Conservation (phyloP, 352 stramenopile genomes). For the Bremia lactucae region DNA sequence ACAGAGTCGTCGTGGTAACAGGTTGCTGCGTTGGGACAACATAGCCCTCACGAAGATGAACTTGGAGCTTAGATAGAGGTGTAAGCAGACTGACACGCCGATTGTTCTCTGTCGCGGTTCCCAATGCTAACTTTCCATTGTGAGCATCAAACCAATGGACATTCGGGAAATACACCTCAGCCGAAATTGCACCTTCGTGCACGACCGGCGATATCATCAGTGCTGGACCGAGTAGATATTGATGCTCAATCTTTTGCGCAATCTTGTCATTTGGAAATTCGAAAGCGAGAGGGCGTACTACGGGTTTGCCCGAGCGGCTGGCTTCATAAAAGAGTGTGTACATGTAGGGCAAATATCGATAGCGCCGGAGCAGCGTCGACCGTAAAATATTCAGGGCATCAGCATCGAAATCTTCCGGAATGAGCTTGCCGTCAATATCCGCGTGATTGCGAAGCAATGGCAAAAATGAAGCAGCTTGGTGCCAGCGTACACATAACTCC, state of each 20-base stretch:
- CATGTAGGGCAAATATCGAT: slow-evolving; percentile 73
- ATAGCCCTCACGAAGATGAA: slow-evolving; percentile 53
- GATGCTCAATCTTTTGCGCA: slow-evolving; percentile 33
- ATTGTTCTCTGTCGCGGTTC: slow-evolving; percentile 1
- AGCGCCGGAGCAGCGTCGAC: slow-evolving; percentile 46
- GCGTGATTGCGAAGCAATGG: slow-evolving; percentile 72
- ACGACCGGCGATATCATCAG: slow-evolving; percentile 78
- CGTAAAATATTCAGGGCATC: slow-evolving; percentile 56
- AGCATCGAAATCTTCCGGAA: slow-evolving; percentile 56
- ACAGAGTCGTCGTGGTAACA: slow-evolving; percentile 42
- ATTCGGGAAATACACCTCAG: slow-evolving; percentile 53
- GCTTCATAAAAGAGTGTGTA: slow-evolving; percentile 75
- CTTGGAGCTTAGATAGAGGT: slow-evolving; percentile 41
- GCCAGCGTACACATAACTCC: slow-evolving; percentile 76
- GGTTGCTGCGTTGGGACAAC: slow-evolving; percentile 55
- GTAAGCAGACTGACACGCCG: slow-evolving; percentile 34
- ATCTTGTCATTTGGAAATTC: slow-evolving; percentile 49
- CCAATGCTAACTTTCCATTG: slow-evolving; percentile 29
- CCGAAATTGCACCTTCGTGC: slow-evolving; percentile 43
- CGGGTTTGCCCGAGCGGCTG: slow-evolving; percentile 27
- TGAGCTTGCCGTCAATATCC: slow-evolving; percentile 30
- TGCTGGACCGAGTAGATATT: slow-evolving; percentile 61
- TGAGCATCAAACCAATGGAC: slow-evolving; percentile 58
- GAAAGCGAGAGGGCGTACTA: slow-evolving; percentile 47
- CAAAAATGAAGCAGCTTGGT: slow-evolving; percentile 70